Base-by-base conservation (phyloP, 805 yeast species). In the Wickerhamiella azyma region DNA sequence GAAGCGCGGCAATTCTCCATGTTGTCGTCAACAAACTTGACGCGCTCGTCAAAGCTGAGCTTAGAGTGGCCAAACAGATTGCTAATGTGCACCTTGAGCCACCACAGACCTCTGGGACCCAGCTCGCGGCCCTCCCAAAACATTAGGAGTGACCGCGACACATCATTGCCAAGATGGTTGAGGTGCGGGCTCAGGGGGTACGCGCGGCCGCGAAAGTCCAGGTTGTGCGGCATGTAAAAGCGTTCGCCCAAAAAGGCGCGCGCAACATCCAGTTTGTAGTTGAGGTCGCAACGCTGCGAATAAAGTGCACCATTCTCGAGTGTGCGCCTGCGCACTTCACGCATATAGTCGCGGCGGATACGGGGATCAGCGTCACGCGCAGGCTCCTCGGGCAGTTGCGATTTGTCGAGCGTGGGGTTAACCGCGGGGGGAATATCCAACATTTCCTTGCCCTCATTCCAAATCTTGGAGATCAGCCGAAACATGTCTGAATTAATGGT, bases 241-340 rank as follows among this genome's bases (percentile, higher is more conserved):
- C 67, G 60, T 51, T 76, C 82, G 2, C 81, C 81, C 21, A 81
- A 64, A 63, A 81, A 85, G 0, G 95, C 96, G 52, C 97, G 73
- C 0, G 98, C 97, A 59, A 92, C 85, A 62, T 92, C 98, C 44
- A 92, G 66, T 61, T 85, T 92, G 62, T 92, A 92, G 61, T 92
- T 89, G 51, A 84, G 71, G 63, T 88, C 96, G 66, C 98, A 92
- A 62, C 98, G 76, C 60, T 80, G 82, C 0, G 97, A 88, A 62
- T 92, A 77, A 51, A 73, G 69, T 18, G 80, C 68, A 9, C 82
- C 75, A 50, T 77, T 78, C 37, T 75, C 79, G 52, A 77, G 74
- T 17, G 77, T 70, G 8, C 75, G 55, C 32, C 67, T 69, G 47
- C 77, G 78, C 48, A 83, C 75, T 41, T 68, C 62, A 24, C 76